Evolutionary conservation across 768 basidiomycete genomes (phyloP).

Genomic region (Lepiota brunneoincarnata): DNA sequence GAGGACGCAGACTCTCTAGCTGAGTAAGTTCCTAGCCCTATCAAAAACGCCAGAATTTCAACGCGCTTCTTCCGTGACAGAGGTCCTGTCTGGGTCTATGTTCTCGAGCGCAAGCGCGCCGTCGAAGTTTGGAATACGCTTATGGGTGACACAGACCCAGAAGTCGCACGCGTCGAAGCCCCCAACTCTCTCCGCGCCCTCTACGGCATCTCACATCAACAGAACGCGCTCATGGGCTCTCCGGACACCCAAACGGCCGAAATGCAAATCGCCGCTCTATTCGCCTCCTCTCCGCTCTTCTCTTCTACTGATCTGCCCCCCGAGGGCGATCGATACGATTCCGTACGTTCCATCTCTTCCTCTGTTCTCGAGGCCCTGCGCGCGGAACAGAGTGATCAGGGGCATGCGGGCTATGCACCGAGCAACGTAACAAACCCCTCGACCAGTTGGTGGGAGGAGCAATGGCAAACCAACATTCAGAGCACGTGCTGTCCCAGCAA

Average conservation of each 20-base stretch:
- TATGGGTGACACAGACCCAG: slow-evolving; percentile 67
- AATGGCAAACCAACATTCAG: slow-evolving; percentile 55
- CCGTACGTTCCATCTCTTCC: slow-evolving; percentile 44
- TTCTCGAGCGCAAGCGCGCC: slow-evolving; percentile 78
- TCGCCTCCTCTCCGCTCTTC: slow-evolving; percentile 82
- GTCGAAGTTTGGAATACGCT: slow-evolving; percentile 79
- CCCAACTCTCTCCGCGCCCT: slow-evolving; percentile 72
- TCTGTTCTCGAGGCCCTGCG: slow-evolving; percentile 40
- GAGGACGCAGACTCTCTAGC: slow-evolving; percentile 70
- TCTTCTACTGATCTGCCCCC: slow-evolving; percentile 62
- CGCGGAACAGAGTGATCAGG: slow-evolving; percentile 40
- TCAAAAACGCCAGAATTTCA: slow-evolving; percentile 3
- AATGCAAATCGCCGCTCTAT: slow-evolving; percentile 73
- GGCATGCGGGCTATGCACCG: slow-evolving; percentile 38
- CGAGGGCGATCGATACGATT: slow-evolving; percentile 27
- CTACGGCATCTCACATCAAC: slow-evolving; percentile 50
- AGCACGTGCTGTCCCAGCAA: slow-evolving; percentile 65
- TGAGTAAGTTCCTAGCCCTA: slow-evolving; percentile 53
- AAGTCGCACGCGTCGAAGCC: slow-evolving; percentile 47
- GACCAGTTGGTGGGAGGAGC: slow-evolving; percentile 37
- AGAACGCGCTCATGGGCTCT: slow-evolving; percentile 76
- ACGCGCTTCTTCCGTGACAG: slow-evolving; percentile 32
- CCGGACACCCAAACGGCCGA: slow-evolving; percentile 68
- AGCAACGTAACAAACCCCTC: slow-evolving; percentile 44
- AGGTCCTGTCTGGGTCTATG: slow-evolving; percentile 90